Conservation (phyloP, 2,329 filamentous ascomycete species). For the Rutstroemia sp. region DNA sequence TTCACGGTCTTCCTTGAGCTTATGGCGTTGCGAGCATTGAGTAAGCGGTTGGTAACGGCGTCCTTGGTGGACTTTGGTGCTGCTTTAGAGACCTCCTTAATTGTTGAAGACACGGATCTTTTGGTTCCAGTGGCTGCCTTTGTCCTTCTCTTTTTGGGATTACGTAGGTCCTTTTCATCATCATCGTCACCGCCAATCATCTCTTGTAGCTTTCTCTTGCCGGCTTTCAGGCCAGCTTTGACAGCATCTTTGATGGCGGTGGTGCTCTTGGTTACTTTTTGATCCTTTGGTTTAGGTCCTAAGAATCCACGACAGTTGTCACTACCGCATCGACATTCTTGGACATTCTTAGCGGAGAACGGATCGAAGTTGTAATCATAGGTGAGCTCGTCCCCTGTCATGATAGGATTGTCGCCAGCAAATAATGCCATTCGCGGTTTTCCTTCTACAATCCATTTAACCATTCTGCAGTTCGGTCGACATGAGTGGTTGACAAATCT, state of each 20-base stretch:
- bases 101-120: slow-evolving; percentile 28
- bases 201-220: slow-evolving; percentile 52
- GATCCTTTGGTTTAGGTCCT: slow-evolving; percentile 52
- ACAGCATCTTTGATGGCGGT: slow-evolving; percentile 28
- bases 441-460: slow-evolving; percentile 92
- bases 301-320: slow-evolving; percentile 57
- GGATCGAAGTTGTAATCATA: slow-evolving; percentile 81
- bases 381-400: slow-evolving; percentile 91
- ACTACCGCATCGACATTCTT: slow-evolving; percentile 57
- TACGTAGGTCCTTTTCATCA: slow-evolving; percentile 14
- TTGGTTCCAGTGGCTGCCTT: slow-evolving; percentile 33
- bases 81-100: slow-evolving; percentile 31
- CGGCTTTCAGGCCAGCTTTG: slow-evolving; percentile 36
- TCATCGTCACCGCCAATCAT: slow-evolving; percentile 34
- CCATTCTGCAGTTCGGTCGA: slow-evolving; percentile 93
- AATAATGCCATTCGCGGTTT: slow-evolving; percentile 96
- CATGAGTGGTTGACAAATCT: slow-evolving; percentile 98
- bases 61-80: slow-evolving; percentile 35
- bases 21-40: slow-evolving; percentile 18
- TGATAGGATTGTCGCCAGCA: slow-evolving; percentile 80
- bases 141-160: slow-evolving; percentile 42
- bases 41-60: slow-evolving; percentile 27
- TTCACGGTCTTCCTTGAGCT: slow-evolving; percentile 11
- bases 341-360: slow-evolving; percentile 61
- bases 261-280: slow-evolving; percentile 40